Conservation (phyloP, 495 filamentous ascomycete species). For the Melanomma pulvis-pyrius region DNA sequence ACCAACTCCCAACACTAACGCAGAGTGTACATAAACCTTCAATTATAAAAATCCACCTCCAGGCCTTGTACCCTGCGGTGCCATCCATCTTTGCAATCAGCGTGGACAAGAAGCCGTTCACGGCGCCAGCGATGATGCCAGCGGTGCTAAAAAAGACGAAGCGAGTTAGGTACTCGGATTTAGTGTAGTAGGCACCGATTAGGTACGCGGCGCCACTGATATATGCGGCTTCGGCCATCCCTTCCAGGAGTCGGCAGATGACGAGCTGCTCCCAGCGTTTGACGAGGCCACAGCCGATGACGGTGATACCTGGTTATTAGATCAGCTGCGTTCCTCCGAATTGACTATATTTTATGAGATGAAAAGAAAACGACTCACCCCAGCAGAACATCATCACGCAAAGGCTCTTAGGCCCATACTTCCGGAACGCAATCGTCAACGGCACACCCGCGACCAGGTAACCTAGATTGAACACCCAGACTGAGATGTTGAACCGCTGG, state of each 20-base stretch:
- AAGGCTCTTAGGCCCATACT: conserved; percentile 66
- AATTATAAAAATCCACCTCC: conserved; percentile 65
- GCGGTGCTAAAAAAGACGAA: conserved; percentile 71
- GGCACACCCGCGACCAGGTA: conserved; percentile 69
- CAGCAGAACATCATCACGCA: conserved; percentile 56
- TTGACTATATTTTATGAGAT: too few species aligned
- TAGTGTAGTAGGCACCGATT: conserved; percentile 36
- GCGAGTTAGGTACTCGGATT: conserved; percentile 45
- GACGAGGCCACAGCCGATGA: conserved; percentile 32
- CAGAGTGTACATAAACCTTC: conserved; percentile 61
- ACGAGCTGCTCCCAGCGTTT: conserved; percentile 28
- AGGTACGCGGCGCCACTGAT: conserved; percentile 33
- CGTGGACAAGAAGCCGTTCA: conserved; percentile 68
- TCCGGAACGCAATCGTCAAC: conserved; percentile 67
- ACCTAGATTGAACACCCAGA: conserved; percentile 60
- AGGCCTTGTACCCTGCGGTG: conserved; percentile 61
- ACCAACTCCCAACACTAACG: conserved; percentile 61
- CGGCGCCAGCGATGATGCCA: conserved; percentile 65
- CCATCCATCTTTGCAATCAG: conserved; percentile 70
- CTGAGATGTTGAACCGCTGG: conserved; percentile 67
- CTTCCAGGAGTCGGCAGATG: conserved; percentile 30
- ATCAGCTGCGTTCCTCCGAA: not conserved
- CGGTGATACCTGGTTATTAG: conserved; percentile 15
- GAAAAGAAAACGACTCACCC: not conserved
- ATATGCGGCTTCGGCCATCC: conserved; percentile 30